phyloP scores from a whole-genome alignment of 1,139 yeast species.

The Suhomyces bribrorum region DNA sequence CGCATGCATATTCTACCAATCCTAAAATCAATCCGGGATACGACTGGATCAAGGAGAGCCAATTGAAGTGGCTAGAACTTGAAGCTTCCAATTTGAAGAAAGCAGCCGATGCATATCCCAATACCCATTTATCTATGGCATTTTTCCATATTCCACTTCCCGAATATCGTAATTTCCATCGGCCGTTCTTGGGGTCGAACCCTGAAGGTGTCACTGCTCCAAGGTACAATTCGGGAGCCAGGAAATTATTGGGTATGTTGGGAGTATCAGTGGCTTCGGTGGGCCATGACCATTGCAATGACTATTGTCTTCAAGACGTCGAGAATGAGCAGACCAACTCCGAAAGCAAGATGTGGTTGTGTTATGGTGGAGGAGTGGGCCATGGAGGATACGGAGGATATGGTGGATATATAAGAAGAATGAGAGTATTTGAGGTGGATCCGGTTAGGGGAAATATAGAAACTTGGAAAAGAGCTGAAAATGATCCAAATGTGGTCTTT shows the following conservation, averaged over 20 bases:
- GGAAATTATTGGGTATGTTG: conserved; percentile 54
- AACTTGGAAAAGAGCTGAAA: conserved; percentile 73
- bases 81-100: conserved; percentile 35
- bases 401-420: conserved; percentile 76
- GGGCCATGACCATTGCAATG: conserved; percentile 96
- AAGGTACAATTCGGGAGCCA: conserved; percentile 62
- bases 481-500: conserved; percentile 47
- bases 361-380: conserved; percentile 92
- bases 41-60: conserved; percentile 80
- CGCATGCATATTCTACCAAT: conserved; percentile 68
- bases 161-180: conserved; percentile 60
- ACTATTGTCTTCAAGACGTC: conserved; percentile 67
- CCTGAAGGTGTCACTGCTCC: conserved; percentile 84
- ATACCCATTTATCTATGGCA: conserved; percentile 69
- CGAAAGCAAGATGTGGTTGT: conserved; percentile 67
- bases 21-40: conserved; percentile 75
- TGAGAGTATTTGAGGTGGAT: conserved; percentile 71
- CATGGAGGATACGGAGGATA: conserved; percentile 96
- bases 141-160: conserved; percentile 93
- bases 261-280: conserved; percentile 76
- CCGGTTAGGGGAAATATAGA: conserved; percentile 50
- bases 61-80: conserved; percentile 59
- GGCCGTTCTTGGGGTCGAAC: conserved; percentile 54
- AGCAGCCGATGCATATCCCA: conserved; percentile 34
- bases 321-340: conserved; percentile 19